Evolutionary conservation across 163 green algal genomes (phyloP).

Genomic region (Prototheca stagnorum): DNA sequence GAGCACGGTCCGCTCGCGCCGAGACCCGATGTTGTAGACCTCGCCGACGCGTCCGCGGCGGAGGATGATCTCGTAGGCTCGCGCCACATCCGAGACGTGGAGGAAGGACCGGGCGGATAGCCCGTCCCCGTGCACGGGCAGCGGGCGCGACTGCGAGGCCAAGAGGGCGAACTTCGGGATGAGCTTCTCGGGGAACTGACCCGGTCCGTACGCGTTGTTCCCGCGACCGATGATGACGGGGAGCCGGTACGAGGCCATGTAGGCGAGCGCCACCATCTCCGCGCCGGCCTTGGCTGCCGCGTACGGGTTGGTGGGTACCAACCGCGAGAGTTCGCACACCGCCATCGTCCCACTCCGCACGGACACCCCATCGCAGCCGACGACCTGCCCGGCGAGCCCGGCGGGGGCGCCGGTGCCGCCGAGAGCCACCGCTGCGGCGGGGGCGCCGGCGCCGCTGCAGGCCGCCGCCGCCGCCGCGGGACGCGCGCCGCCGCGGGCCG

Average conservation of each 20-base stretch:
- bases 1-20: slow-evolving; percentile 74
- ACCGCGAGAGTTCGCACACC: no score
- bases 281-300: slow-evolving; percentile 80
- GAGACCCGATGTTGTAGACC: slow-evolving; percentile 94
- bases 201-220: slow-evolving; percentile 98
- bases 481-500: no score
- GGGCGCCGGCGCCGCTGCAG: no score
- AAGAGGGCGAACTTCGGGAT: slow-evolving; percentile 26
- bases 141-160: slow-evolving; percentile 40
- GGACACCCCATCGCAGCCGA: no score
- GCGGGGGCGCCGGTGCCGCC: no score
- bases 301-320: slow-evolving; percentile 97
- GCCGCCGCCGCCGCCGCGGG: no score
- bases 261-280: slow-evolving; percentile 93
- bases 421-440: no score
- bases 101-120: slow-evolving; percentile 51
- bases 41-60: slow-evolving; percentile 46
- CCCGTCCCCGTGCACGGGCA: slow-evolving; percentile 60
- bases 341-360: no score
- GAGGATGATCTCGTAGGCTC: slow-evolving; percentile 74
- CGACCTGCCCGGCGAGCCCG: no score
- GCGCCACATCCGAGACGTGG: slow-evolving; percentile 85
- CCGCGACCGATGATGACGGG: slow-evolving; percentile 89
- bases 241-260: slow-evolving; percentile 86
- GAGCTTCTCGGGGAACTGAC: slow-evolving; percentile 84